Evolutionary conservation across 169 alveolate species (phyloP).

Genomic region (Sarcocystis neurona): DNA sequence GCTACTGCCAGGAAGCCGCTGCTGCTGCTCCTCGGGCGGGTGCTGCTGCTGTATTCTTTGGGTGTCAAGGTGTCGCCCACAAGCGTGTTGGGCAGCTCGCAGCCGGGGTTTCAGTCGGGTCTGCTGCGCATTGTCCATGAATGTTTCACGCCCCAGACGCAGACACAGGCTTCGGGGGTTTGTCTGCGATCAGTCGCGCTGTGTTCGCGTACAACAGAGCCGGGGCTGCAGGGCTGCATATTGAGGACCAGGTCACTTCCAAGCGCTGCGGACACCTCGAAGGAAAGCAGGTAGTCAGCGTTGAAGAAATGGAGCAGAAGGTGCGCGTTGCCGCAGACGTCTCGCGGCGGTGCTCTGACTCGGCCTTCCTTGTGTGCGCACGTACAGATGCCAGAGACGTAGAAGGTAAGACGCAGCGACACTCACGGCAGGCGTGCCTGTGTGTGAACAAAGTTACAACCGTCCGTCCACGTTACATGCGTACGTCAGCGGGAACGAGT

Average conservation of each 20-base stretch:
- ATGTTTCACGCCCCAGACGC: slow-evolving; percentile 41
- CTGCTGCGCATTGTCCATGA: too few relatives aligned
- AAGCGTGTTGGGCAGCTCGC: too few relatives aligned
- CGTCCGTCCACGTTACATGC: too few relatives aligned
- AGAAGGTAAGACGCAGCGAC: slow-evolving; percentile 68
- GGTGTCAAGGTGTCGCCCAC: too few relatives aligned
- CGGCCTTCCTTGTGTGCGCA: slow-evolving; percentile 86
- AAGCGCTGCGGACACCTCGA: slow-evolving; percentile 90
- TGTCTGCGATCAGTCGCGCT: slow-evolving; percentile 81
- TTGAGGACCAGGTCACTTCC: slow-evolving; percentile 88
- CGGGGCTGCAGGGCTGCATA: slow-evolving; percentile 92
- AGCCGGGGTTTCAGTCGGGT: neutral
- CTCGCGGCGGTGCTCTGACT: slow-evolving; percentile 74
- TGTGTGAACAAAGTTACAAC: too few relatives aligned
- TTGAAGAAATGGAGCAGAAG: slow-evolving; percentile 80
- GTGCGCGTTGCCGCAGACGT: slow-evolving; percentile 79
- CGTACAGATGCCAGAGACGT: slow-evolving; percentile 88
- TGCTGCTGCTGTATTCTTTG: neutral
- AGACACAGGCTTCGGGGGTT: slow-evolving; percentile 81
- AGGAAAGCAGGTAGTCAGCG: slow-evolving; percentile 79
- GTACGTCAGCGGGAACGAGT: too few relatives aligned
- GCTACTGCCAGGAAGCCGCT: too few relatives aligned
- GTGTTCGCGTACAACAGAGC: slow-evolving; percentile 80
- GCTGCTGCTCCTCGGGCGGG: neutral
- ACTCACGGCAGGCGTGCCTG: too few relatives aligned